A percentile compares a stretch with the other conserved stretches of the same genome.
Conservation (phyloP, 257 asterid genomes). For the Haberlea rhodopensis region DNA sequence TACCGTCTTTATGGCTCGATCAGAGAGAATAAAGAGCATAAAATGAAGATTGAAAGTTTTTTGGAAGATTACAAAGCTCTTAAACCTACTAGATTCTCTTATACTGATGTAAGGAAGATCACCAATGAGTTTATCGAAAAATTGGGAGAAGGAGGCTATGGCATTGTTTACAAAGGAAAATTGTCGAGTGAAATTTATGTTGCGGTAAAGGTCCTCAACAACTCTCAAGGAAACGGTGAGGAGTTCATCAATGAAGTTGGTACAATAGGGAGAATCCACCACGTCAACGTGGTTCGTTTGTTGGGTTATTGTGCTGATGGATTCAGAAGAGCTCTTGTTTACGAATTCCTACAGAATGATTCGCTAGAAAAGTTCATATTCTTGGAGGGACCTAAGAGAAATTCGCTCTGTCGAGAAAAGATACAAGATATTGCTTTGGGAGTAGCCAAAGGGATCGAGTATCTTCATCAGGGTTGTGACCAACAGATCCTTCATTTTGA, state of each 20-base stretch:
- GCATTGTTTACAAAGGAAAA: not conserved
- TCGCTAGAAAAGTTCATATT: conserved; percentile 4
- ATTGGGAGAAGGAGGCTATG: conserved; percentile 10
- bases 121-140: not conserved
- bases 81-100: conserved; percentile 27
- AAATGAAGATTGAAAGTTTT: conserved; percentile 16
- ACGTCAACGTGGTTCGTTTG: conserved; percentile 6
- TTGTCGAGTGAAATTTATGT: not conserved
- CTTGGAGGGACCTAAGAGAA: not conserved
- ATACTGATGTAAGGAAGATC: conserved; percentile 21
- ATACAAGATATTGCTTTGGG: not conserved
- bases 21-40: conserved; percentile 9
- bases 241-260: conserved; percentile 15
- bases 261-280: conserved; percentile 11
- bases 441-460: conserved; percentile 8
- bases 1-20: conserved; percentile 10
- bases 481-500: too few relatives aligned
- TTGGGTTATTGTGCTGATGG: conserved; percentile 10
- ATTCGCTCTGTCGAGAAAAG: not conserved
- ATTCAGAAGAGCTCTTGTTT: conserved; percentile 4
- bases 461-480: conserved; percentile 10
- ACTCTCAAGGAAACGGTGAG: not conserved
- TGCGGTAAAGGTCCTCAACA: conserved; percentile 1
- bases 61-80: conserved; percentile 17
- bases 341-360: not conserved